Evolutionary conservation across 2,329 filamentous ascomycete species (phyloP), one percentile per base, ranked within the genome.

Genomic region (Fusarium oxysporum): DNA sequence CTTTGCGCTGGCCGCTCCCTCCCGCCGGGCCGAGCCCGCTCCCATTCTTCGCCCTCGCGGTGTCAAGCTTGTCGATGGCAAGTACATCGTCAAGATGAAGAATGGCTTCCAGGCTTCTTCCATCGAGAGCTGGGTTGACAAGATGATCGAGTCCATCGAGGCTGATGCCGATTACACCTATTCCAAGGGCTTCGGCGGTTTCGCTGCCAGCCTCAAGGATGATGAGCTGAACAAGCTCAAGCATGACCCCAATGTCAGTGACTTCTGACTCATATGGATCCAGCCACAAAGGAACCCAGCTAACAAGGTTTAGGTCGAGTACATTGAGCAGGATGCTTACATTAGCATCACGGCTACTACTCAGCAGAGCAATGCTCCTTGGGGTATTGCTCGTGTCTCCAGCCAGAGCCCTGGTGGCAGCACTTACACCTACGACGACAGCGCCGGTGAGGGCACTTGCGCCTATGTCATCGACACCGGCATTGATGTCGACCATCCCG

Each of bases 381-480:
- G 82, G 83, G 82, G 82, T 16, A 73, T 83, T 19, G 78, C 81
- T 2, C 78, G 82, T 1, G 76, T 85, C 51, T 85, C 84, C 13
- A 81, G 79, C 76, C 71, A 74, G 11, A 58, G 41, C 13, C 75
- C 78, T 7, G 78, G 78, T 12, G 68, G 74, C 25, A 79, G 72
- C 21, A 77, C 75, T 21, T 85, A 85, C 73, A 75, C 77, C 55
- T 85, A 82, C 62, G 83, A 85, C 44, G 75, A 78, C 10, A 81
- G 73, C n/a, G 82, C 83, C 1, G 85, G 83, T 12, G 76, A 77
- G 50, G 83, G 81, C 12, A 82, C 82, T 13, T 86, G 82, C 41
- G 80, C 82, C 23, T 87, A 87, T 69, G 78, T 87, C 44, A 81
- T 87, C 47, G 86, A 87, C 71, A 85, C 85, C 8, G 85, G 85